A percentile compares a stretch with the other conserved stretches of the same genome.
phyloP scores from a whole-genome alignment of 768 basidiomycete genomes.

The Galerina sulciceps region DNA sequence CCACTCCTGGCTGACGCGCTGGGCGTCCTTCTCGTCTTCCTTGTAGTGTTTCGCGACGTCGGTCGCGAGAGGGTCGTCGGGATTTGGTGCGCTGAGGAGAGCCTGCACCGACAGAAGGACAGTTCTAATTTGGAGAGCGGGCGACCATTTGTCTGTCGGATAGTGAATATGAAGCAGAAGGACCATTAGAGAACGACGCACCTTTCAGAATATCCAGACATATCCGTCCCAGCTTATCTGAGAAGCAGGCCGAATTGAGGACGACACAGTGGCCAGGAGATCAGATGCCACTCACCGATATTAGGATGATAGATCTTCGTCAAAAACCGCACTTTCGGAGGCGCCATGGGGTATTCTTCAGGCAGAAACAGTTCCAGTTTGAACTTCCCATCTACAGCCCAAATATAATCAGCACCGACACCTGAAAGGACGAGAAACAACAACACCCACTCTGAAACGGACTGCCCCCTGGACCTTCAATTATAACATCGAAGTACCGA shows the following conservation, averaged over 20 bases:
- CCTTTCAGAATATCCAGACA: slow-evolving; percentile 98
- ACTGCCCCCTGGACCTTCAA: slow-evolving; percentile 92
- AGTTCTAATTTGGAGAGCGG: slow-evolving; percentile 97
- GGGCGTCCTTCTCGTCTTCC: slow-evolving; percentile 93
- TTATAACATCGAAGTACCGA: slow-evolving; percentile 97
- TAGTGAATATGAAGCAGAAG: not conserved
- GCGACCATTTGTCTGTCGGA: slow-evolving; percentile 94
- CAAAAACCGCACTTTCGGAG: slow-evolving; percentile 96
- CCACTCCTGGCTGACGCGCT: slow-evolving; percentile 93
- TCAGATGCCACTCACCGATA: slow-evolving; percentile 71
- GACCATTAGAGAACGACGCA: slow-evolving; percentile 25
- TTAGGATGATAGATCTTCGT: slow-evolving; percentile 99
- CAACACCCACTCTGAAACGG: slow-evolving; percentile 76
- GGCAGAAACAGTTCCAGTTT: slow-evolving; percentile 97
- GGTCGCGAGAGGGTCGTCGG: slow-evolving; percentile 92
- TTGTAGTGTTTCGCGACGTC: slow-evolving; percentile 99
- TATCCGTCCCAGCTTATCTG: slow-evolving; percentile 98
- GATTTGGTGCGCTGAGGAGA: slow-evolving; percentile 94
- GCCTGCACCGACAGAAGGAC: slow-evolving; percentile 97
- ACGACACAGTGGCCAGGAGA: not conserved
- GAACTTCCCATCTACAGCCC: slow-evolving; percentile 78
- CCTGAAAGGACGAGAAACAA: not conserved
- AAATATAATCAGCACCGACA: slow-evolving; percentile 2
- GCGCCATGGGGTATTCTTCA: slow-evolving; percentile 99
- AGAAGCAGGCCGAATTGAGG: slow-evolving; percentile 3